phyloP scores from a whole-genome alignment of 148 eudicot species.

The Rhododendron henanense region DNA sequence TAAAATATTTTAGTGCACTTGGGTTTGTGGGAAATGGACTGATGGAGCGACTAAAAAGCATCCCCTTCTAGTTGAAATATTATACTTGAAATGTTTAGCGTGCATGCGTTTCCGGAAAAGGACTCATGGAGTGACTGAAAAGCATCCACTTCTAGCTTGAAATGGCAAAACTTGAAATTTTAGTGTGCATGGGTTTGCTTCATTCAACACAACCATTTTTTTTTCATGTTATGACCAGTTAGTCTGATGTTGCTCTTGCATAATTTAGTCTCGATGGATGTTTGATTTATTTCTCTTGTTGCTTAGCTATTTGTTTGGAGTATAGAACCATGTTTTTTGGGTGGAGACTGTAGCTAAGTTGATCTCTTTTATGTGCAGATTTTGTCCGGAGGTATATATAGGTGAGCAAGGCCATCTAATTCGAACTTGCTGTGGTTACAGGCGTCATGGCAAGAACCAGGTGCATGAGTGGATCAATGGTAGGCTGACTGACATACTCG shows the following conservation, averaged over 20 bases:
- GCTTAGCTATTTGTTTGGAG: neutral
- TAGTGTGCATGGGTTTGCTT: neutral
- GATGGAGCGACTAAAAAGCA: neutral
- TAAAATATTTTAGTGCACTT: neutral
- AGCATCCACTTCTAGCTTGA: neutral
- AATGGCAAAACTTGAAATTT: neutral
- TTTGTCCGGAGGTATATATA: slow-evolving; percentile 86
- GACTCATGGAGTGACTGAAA: neutral
- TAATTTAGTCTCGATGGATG: neutral
- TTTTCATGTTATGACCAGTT: neutral
- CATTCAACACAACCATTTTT: neutral
- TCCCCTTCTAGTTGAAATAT: neutral
- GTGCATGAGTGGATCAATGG: slow-evolving; percentile 65
- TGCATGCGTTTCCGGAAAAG: neutral
- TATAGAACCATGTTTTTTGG: neutral
- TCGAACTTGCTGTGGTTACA: slow-evolving; percentile 58
- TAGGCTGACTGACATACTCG: slow-evolving; percentile 50
- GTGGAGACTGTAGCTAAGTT: neutral
- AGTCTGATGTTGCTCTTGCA: neutral
- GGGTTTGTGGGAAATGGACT: neutral
- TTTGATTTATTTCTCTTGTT: neutral
- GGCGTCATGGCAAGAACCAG: slow-evolving; percentile 45
- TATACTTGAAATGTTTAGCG: neutral
- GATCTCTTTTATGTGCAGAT: slow-evolving; percentile 36
- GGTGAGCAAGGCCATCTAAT: slow-evolving; percentile 83